Base-by-base conservation (phyloP, 345 rosid species). In the Dovyalis caffra region DNA sequence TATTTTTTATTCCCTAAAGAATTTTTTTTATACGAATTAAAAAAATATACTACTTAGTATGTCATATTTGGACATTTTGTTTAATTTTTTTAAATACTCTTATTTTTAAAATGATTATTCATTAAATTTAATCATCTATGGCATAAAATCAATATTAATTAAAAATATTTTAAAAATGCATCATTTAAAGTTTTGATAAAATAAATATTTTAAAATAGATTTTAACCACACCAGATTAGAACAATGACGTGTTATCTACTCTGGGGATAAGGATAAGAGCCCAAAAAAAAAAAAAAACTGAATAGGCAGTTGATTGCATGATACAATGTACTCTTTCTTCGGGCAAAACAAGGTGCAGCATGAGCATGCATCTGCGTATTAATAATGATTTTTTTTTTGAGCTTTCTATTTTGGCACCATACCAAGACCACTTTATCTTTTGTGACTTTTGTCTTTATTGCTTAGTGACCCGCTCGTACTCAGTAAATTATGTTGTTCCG, bases 171-270 rank as follows among this genome's bases (percentile, higher is more conserved):
- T n/a, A n/a, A n/a, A n/a, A n/a, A n/a, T n/a, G n/a, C n/a, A n/a
- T n/a, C n/a, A n/a, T n/a, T n/a, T n/a, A n/a, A n/a, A n/a, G n/a
- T n/a, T n/a, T n/a, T n/a, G n/a, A n/a, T n/a, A n/a, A n/a, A n/a
- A n/a, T n/a, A n/a, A n/a, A n/a, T n/a, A n/a, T n/a, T n/a, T n/a
- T n/a, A n/a, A n/a, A n/a, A n/a, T n/a, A n/a, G n/a, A n/a, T 5
- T 1, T 35, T 9, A 45, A 31, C 8, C 9, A 45, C 72, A 53
- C 29, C 9, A 77, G 86, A 77, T 83, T 5, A 72, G 84, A 79
- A 64, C 85, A 66, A 65, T 40, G 83, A 81, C 84, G 84, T 62
- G 86, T 75, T 60, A 33, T 45, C 23, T 47, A 21, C 33, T 47
- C 6, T 37, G 21, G 8, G 4, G 38, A 63, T 20, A 61, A 66